Evolutionary conservation across 345 rosid species (phyloP).

Genomic region (Populus pruinosa): DNA sequence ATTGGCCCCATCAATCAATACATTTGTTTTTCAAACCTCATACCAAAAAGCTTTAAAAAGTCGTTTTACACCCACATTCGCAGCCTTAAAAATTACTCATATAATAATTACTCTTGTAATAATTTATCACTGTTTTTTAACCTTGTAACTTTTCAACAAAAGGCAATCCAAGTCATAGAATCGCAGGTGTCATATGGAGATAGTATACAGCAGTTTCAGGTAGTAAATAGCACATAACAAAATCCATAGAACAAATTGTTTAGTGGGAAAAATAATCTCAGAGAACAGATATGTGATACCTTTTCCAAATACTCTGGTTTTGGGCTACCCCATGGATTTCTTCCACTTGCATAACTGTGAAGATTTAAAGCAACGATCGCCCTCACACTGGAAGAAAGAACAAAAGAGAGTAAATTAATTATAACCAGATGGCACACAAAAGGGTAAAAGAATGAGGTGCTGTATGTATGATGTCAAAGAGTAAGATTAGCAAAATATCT

Average conservation of each 20-base stretch:
- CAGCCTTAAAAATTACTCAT: background rate
- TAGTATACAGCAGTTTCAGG: background rate
- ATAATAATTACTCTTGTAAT: background rate
- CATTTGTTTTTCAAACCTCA: background rate
- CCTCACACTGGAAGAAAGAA: conserved; percentile 56
- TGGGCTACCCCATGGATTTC: conserved; percentile 92
- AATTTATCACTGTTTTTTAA: background rate
- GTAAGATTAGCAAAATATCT: background rate
- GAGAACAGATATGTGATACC: conserved; percentile 31
- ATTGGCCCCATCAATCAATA: background rate
- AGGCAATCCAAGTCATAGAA: background rate
- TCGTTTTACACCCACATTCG: background rate
- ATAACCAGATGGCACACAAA: background rate
- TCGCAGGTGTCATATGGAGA: background rate
- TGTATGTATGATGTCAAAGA: background rate
- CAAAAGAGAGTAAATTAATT: background rate
- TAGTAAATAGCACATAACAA: background rate
- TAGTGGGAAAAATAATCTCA: background rate
- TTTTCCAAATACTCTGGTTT: conserved; percentile 81
- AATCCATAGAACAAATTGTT: background rate
- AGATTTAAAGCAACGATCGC: conserved; percentile 91
- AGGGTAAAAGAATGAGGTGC: background rate
- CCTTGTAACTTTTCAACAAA: background rate
- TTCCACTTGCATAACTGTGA: conserved; percentile 89
- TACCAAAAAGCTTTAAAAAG: background rate